Conservation (phyloP, 73 alveolate genomes). For the Paraurostyla sp. region DNA sequence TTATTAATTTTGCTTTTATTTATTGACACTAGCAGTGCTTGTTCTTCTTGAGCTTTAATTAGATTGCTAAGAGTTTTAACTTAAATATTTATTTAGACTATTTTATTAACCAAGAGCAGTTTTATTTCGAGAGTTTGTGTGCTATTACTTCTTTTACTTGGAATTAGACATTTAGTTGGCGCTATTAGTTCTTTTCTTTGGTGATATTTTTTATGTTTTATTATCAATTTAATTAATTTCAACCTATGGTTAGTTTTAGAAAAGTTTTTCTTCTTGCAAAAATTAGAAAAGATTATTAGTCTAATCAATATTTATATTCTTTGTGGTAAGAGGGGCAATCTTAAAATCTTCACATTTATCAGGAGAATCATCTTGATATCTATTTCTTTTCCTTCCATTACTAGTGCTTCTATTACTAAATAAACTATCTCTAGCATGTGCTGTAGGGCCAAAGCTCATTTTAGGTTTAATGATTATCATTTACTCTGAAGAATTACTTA, state of each 20-base stretch:
- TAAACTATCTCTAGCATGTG: neutral
- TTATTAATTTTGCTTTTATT: neutral
- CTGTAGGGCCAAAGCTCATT: constrained; percentile 17
- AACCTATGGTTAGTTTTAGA: neutral
- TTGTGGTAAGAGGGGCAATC: constrained; percentile 7
- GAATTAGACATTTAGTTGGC: too few relatives aligned
- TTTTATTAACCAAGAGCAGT: neutral
- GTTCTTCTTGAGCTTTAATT: neutral
- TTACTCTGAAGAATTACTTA: constrained; percentile 16
- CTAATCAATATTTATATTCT: too few relatives aligned
- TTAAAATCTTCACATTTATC: constrained; percentile 28
- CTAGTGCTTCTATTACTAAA: constrained; percentile 2
- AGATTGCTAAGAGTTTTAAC: neutral
- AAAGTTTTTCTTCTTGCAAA: neutral
- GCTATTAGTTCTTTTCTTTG: neutral
- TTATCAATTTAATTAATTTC: neutral
- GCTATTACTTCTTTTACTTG: neutral
- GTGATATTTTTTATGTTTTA: neutral
- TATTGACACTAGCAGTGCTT: neutral
- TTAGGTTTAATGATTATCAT: constrained; percentile 23
- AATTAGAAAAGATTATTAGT: neutral
- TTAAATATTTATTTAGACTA: neutral
- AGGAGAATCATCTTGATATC: constrained; percentile 17
- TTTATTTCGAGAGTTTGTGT: neutral
- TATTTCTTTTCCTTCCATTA: constrained; percentile 17